Evolutionary conservation across 1,139 yeast species (phyloP).

Genomic region (Hemisphaericaspora lyxosophila): DNA sequence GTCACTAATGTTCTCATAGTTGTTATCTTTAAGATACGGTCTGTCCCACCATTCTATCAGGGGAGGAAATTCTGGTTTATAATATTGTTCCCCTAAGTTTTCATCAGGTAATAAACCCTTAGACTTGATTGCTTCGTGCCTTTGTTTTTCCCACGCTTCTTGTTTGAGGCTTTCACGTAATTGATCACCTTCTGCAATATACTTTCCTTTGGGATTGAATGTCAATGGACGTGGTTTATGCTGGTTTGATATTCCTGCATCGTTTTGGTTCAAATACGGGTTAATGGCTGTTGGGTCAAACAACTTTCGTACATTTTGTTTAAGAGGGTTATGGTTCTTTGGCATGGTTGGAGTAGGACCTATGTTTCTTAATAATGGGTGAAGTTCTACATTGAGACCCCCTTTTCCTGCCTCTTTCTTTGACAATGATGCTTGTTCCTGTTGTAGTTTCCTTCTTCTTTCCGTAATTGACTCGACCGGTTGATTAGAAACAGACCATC

Average conservation of each 20-base stretch:
- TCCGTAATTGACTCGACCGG: too few relatives aligned
- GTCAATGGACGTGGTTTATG: conserved; percentile 36
- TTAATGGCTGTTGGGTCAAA: conserved; percentile 47
- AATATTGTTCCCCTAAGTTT: conserved; percentile 51
- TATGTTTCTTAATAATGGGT: conserved; percentile 52
- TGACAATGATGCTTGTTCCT: background rate
- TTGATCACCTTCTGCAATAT: conserved; percentile 54
- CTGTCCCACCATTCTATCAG: conserved; percentile 83
- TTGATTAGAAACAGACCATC: too few relatives aligned
- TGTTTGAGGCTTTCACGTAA: conserved; percentile 40
- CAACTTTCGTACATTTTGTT: conserved; percentile 31
- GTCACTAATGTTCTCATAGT: conserved; percentile 26
- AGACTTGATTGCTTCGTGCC: conserved; percentile 24
- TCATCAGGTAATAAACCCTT: conserved; percentile 51
- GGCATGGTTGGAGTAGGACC: conserved; percentile 26
- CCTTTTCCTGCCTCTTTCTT: conserved; percentile 18
- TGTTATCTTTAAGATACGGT: conserved; percentile 38
- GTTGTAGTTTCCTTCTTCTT: conserved; percentile 1
- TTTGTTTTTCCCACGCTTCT: conserved; percentile 28
- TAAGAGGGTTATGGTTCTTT: conserved; percentile 29
- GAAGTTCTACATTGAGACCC: conserved; percentile 57
- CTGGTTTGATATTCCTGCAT: conserved; percentile 16
- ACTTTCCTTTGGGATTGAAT: conserved; percentile 64
- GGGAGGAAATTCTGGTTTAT: conserved; percentile 53
- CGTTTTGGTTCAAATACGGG: conserved; percentile 58